These are phyloP conservation scores for Fusarium udum DNA, from an alignment of 2,329 filamentous ascomycete species.

Conservation along the genomic window DNA sequence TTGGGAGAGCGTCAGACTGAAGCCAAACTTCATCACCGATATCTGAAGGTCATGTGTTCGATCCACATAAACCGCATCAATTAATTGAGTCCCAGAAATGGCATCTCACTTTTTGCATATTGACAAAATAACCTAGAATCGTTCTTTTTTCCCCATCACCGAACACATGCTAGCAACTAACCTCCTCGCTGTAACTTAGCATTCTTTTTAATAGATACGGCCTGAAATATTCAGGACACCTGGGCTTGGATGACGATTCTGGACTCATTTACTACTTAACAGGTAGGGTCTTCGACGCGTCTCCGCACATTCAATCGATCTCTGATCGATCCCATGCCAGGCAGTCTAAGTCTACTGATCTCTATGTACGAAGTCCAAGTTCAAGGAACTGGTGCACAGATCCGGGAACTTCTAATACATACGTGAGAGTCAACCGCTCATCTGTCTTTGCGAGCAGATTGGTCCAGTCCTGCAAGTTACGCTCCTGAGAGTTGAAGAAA, in stretches of 20 bases:
- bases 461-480: conserved; percentile 19
- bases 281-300: fast-evolving
- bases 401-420: not conserved
- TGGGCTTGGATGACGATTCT: not conserved
- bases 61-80: conserved; percentile 26
- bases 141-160: not conserved
- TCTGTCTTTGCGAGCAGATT: conserved; percentile 17
- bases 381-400: conserved; percentile 12
- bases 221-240: too few relatives aligned
- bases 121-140: not conserved
- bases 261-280: not conserved
- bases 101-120: not conserved
- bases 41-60: conserved; percentile 33
- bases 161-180: too few relatives aligned
- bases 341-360: not conserved
- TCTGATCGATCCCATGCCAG: too few relatives aligned
- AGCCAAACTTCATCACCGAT: conserved; percentile 19
- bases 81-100: fast-evolving
- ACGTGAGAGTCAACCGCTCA: conserved; percentile 20
- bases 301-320: not conserved
- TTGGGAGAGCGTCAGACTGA: conserved; percentile 34
- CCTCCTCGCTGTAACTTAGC: not conserved
- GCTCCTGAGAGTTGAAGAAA: conserved; percentile 52
- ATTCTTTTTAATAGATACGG: not conserved
- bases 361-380: not conserved